Conservation (phyloP, 1,284 basidiomycete genomes). For the Leucoagaricus sp. region DNA sequence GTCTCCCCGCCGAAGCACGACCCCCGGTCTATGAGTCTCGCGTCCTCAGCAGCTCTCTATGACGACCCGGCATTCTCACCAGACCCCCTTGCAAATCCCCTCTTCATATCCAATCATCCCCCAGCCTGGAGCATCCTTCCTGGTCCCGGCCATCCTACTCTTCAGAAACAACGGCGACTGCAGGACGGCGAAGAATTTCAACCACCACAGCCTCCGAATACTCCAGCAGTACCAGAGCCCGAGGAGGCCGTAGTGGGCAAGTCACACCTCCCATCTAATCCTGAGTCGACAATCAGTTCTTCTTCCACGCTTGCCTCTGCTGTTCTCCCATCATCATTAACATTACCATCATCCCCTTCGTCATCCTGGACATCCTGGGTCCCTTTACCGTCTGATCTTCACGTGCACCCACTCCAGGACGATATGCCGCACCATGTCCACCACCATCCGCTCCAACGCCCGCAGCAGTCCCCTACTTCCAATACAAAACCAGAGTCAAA, state of each 20-base stretch:
- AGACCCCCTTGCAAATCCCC: conserved; percentile 50
- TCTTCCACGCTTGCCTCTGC: not conserved
- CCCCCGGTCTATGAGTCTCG: conserved; percentile 25
- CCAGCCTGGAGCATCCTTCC: conserved; percentile 26
- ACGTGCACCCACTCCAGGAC: conserved; percentile 9
- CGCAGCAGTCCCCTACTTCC: conserved; percentile 2
- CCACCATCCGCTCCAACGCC: conserved; percentile 6
- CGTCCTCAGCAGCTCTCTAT: conserved; percentile 27
- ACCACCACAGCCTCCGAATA: conserved; percentile 34
- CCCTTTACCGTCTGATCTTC: conserved; percentile 17
- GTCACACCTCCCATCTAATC: not conserved
- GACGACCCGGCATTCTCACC: conserved; percentile 59
- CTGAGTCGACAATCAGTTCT: not conserved
- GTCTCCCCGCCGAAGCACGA: conserved; percentile 6
- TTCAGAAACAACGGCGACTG: conserved; percentile 20
- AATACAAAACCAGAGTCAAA: conserved; percentile 15
- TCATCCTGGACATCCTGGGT: conserved; percentile 17
- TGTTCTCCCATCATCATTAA: conserved; percentile 3
- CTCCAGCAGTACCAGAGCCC: conserved; percentile 22
- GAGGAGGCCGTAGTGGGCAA: not conserved
- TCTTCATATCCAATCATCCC: conserved; percentile 33
- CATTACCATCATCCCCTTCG: conserved; percentile 5
- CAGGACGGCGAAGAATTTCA: conserved; percentile 22
- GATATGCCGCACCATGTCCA: conserved; percentile 16
- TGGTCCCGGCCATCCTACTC: conserved; percentile 29